Evolutionary conservation across 2,329 filamentous ascomycete genomes (phyloP), one percentile per base, ranked within the genome.

Genomic region (Aspergillus clavatus): DNA sequence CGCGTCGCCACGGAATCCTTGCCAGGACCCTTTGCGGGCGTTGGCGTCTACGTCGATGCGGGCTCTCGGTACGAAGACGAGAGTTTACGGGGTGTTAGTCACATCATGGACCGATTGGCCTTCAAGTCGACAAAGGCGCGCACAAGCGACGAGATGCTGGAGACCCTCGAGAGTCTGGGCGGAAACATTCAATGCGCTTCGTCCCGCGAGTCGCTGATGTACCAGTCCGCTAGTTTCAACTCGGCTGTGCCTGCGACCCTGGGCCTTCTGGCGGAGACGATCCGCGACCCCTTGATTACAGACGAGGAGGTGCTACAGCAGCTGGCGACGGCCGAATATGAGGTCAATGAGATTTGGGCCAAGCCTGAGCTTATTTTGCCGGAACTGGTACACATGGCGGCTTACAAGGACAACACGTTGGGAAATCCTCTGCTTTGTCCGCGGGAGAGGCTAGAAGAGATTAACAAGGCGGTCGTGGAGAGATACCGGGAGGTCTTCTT

Each of bases 161-260:
- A 95, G 68, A 77, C 83, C 26, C 79, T 96, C 26, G 93, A 97
- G 70, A 84, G 83, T 0, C 75, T 98, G 3, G 93, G 93, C 27
- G 93, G 93, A 24, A 96, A 96, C 66, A 91, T 98, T 48, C 90
- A 97, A 71, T 98, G 93, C 71, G 90, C 91, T 8, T 96, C 90
- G 1, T 95, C 89, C 2, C 80, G 93, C 54, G 93, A 98, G 71
- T 89, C 89, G 45, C 81, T 98, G 72, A 98, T 98, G 93, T 98
- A 98, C 74, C 93, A 98, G 70, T 88, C 89, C 1, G 93, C 93
- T 21, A 96, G 90, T 23, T 98, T 98, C 80, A 98, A 98, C 74
- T 85, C 84, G 21, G 85, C 89, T 14, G 89, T 98, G 7, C 84
- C 87, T 5, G 82, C 82, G 7, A 89, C 91, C 10, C 81, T 95